Conservation (phyloP, 176 grass and related monocot species). For the maize (Zea mays) region Zm-B73-REFERENCE-NAM-5.0 NC_050103.1:168868001-168868500, state of each 20-base stretch:
- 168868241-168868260: slow-evolving; percentile 37
- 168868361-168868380: slow-evolving; percentile 13
- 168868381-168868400: slow-evolving; percentile 3
- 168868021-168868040: not conserved
- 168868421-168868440: slow-evolving; percentile 31
- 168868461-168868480: too few species aligned
- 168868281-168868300: slow-evolving; percentile 60
- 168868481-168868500: too few species aligned
- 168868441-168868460: too few species aligned
- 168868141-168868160: slow-evolving; percentile 28
- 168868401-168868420: slow-evolving; percentile 35
- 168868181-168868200: slow-evolving; percentile 42
- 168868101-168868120: slow-evolving; percentile 70
- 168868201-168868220: slow-evolving; percentile 63
- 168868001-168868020: slow-evolving; percentile 73
- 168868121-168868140: slow-evolving; percentile 96
- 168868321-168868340: slow-evolving; percentile 15
- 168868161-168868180: not conserved
- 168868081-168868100: slow-evolving; percentile 25
- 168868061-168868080: not conserved
- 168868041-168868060: not conserved
- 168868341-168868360: slow-evolving; percentile 87
- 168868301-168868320: slow-evolving; percentile 56
- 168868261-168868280: slow-evolving; percentile 86
- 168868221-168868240: slow-evolving; percentile 37